Evolutionary conservation across 352 stramenopile genomes (phyloP).

Genomic region (Globisporangium solare): DNA sequence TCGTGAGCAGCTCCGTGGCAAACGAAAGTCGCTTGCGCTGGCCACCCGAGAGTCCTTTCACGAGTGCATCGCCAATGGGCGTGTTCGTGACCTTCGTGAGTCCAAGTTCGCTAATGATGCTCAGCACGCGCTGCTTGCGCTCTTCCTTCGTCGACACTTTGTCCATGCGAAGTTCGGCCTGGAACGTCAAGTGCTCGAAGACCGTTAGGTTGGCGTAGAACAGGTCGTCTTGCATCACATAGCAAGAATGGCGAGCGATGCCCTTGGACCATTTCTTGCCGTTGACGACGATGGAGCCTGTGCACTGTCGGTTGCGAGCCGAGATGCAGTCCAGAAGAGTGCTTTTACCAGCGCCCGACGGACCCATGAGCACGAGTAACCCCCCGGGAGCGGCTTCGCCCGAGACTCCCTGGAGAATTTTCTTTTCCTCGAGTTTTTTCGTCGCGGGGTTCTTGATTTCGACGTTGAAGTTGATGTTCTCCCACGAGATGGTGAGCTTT

Average conservation of each 20-base stretch:
- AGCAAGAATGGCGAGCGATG: conserved; percentile 29
- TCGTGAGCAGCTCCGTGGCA: conserved; percentile 71
- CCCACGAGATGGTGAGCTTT: conserved; percentile 28
- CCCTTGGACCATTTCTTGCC: conserved; percentile 34
- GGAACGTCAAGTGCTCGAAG: conserved; percentile 79
- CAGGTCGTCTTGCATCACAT: conserved; percentile 87
- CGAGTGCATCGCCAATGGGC: conserved; percentile 31
- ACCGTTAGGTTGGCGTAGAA: conserved; percentile 82
- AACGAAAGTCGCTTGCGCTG: conserved; percentile 78
- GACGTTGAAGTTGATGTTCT: conserved; percentile 25
- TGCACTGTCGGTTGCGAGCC: conserved; percentile 41
- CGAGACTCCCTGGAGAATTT: conserved; percentile 38
- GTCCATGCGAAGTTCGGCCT: conserved; percentile 64
- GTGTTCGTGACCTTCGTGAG: conserved; percentile 39
- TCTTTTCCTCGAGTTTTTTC: conserved; percentile 26
- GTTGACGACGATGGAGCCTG: conserved; percentile 45
- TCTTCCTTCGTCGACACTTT: conserved; percentile 15
- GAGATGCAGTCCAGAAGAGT: conserved; percentile 36
- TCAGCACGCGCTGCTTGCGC: conserved; percentile 18
- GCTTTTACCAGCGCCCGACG: conserved; percentile 35
- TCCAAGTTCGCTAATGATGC: conserved; percentile 38
- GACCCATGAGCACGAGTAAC: conserved; percentile 35
- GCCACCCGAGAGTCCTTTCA: conserved; percentile 59
- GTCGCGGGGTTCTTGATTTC: conserved; percentile 22
- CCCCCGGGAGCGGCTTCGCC: conserved; percentile 24